Conservation (phyloP, 768 basidiomycete genomes). For the Leccinellum rugosiceps region DNA sequence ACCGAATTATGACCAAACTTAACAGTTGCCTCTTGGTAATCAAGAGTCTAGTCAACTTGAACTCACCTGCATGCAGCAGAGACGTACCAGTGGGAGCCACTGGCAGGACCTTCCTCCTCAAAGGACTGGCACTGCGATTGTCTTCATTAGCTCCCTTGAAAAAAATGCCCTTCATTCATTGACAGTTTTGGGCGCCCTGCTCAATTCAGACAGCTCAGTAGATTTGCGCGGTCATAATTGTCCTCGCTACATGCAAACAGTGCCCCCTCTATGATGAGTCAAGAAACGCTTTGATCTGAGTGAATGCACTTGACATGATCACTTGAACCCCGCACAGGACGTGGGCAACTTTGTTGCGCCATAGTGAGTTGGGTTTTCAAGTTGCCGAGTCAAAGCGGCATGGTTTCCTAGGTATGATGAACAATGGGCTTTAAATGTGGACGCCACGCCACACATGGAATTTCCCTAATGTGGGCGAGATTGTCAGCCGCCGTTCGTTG, state of each 20-base stretch:
- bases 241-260: background rate
- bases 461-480: background rate
- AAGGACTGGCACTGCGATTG: too few species aligned
- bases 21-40: too few species aligned
- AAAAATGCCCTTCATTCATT: too few species aligned
- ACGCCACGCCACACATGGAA: background rate
- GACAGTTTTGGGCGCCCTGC: too few species aligned
- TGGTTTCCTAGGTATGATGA: background rate
- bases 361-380: background rate
- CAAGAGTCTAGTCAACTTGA: too few species aligned
- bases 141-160: too few species aligned
- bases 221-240: background rate
- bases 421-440: slow-evolving; percentile 1
- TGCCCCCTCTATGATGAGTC: background rate
- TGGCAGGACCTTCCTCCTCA: too few species aligned
- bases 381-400: slow-evolving; percentile 1
- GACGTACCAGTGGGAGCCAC: too few species aligned
- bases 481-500: slow-evolving; percentile 8
- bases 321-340: background rate
- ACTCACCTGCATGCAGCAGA: too few species aligned
- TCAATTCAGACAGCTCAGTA: background rate
- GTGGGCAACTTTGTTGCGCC: background rate
- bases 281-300: background rate
- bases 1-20: too few species aligned
- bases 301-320: background rate